Evolutionary conservation across 371 early-diverging fungal genomes (phyloP).

Genomic region (Haplosporangium sp.): DNA sequence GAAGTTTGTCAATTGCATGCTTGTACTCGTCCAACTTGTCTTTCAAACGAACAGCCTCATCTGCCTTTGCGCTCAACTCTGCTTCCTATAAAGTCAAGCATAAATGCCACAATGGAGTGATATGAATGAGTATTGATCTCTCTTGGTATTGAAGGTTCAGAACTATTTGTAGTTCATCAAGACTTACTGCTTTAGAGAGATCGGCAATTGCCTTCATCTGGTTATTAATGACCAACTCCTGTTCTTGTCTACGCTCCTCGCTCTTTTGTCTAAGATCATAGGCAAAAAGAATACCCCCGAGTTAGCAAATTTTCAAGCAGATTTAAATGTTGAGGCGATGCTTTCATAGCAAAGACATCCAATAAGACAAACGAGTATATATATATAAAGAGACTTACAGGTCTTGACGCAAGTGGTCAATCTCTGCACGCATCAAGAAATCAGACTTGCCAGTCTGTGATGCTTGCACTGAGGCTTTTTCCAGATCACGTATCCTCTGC

Average conservation of each 20-base stretch:
- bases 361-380: background rate
- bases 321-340: background rate
- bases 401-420: constrained; percentile 86
- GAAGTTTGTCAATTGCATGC: constrained; percentile 88
- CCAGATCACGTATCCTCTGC: constrained; percentile 77
- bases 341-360: too few species aligned
- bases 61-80: constrained; percentile 68
- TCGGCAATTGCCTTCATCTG: constrained; percentile 73
- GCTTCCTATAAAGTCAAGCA: constrained; percentile 58
- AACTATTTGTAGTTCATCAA: constrained; percentile 9
- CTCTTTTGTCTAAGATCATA: constrained; percentile 70
- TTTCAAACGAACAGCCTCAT: constrained; percentile 76
- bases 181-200: constrained; percentile 56
- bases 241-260: constrained; percentile 82
- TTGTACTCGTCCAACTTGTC: constrained; percentile 93
- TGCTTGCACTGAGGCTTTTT: constrained; percentile 73
- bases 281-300: background rate
- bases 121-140: background rate
- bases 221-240: constrained; percentile 71
- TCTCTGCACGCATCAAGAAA: constrained; percentile 86
- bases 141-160: constrained; percentile 47
- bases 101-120: background rate
- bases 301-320: too few species aligned
- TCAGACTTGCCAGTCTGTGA: constrained; percentile 86
- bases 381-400: constrained; percentile 66